Evolutionary conservation across 768 basidiomycete species (phyloP).

Genomic region (Polyporus arcularius): DNA sequence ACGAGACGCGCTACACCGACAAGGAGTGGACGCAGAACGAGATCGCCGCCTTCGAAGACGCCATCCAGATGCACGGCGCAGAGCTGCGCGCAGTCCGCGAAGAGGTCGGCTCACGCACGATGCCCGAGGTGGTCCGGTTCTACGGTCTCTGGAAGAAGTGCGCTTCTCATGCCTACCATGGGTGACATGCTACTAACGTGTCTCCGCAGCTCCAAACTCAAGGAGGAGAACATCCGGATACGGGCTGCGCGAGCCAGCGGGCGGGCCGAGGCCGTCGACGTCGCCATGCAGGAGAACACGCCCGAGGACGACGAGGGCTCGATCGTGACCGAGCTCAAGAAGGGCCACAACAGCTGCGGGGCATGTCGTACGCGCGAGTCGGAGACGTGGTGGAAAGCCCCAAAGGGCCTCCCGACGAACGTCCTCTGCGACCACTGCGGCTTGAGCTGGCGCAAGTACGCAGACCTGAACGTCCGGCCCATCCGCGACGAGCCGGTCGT

Average conservation of each 20-base stretch:
- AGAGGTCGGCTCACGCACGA: slow-evolving; percentile 66
- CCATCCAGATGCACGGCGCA: slow-evolving; percentile 68
- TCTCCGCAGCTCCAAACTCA: slow-evolving; percentile 55
- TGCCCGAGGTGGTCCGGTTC: slow-evolving; percentile 80
- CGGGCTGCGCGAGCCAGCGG: slow-evolving; percentile 38
- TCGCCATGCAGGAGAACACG: slow-evolving; percentile 18
- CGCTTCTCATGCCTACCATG: slow-evolving; percentile 9
- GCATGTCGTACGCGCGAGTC: slow-evolving; percentile 85
- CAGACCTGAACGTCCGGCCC: slow-evolving; percentile 78
- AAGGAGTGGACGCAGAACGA: slow-evolving; percentile 73
- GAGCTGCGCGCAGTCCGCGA: slow-evolving; percentile 79
- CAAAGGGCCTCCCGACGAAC: slow-evolving; percentile 75
- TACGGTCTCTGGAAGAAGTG: slow-evolving; percentile 90
- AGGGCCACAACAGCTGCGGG: slow-evolving; percentile 64
- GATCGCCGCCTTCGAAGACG: slow-evolving; percentile 73
- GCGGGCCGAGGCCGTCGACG: slow-evolving; percentile 17
- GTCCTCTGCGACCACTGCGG: slow-evolving; percentile 88
- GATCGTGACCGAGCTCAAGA: slow-evolving; percentile 57
- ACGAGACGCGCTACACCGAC: slow-evolving; percentile 67
- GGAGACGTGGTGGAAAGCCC: slow-evolving; percentile 88
- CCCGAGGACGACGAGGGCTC: slow-evolving; percentile 74
- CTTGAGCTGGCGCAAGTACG: slow-evolving; percentile 90
- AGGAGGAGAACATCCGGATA: slow-evolving; percentile 64
- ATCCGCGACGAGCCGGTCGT: slow-evolving; percentile 60
- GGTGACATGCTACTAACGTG: slow-evolving; percentile 9